Evolutionary conservation across 129 eudicot species (phyloP), one percentile per base, ranked within the genome.

Genomic region (Oenanthe sinensis): DNA sequence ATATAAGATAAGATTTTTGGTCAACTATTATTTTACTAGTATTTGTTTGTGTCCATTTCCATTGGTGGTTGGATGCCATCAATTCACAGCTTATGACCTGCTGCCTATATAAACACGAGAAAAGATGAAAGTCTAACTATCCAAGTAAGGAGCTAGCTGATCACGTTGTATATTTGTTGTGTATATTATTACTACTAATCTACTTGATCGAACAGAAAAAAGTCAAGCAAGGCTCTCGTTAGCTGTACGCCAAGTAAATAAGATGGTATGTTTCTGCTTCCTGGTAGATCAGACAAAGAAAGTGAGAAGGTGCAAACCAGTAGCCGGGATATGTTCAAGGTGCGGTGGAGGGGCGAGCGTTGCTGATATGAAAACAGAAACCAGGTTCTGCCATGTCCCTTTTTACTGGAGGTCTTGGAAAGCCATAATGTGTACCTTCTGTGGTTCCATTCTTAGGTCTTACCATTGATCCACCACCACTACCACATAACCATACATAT

Each of bases 271-370:
- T 60, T 60, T 60, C 68, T 60, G 68, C 68, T 60, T 60, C 10
- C 33, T 60, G 33, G 97, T 93, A 46, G 97, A 93, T 81, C 97
- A 93, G 70, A 87, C 89, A 43, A 84, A 80, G 73, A 82, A 85
- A 83, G 90, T 89, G 65, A 50, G 85, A 55, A 76, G 83, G 71
- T 77, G 88, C 69, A 91, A 89, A 78, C 98, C 98, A 76, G 97
- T 86, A 22, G 97, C 98, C 74, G 97, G 94, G 63, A 75, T 78
- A 24, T 93, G 98, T 81, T 93, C 98, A 26, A 82, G 92, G 84
- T 93, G 98, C 79, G 88, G 88, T 52, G 84, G 90, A n/a, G 97
- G 94, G 8, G 98, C 98, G 0, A 85, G 85, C 42, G 95, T 93
- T 24, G 98, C 98, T 1, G 96, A 90, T 45, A 93, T 93, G 92